These are phyloP conservation scores for Hyphopichia buzzinii DNA, from an alignment of 1,139 yeast species.

Conservation along the genomic window DNA sequence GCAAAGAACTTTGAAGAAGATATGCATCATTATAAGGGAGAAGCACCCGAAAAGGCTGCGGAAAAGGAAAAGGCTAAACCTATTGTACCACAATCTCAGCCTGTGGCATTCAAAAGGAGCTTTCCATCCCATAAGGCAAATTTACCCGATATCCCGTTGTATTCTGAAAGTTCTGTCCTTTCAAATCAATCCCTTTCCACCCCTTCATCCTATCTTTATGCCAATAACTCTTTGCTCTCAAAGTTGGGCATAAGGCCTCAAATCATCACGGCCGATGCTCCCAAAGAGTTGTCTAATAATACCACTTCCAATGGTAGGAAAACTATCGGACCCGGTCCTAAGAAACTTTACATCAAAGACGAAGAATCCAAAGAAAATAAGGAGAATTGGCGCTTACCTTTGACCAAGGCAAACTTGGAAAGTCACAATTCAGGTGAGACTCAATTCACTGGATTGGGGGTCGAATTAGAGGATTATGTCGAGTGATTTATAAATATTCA, in stretches of 20 bases:
- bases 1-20: conserved; percentile 53
- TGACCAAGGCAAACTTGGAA: conserved; percentile 35
- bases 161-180: conserved; percentile 33
- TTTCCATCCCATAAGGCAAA: conserved; percentile 25
- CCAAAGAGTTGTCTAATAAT: conserved; percentile 8
- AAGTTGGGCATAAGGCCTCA: conserved; percentile 46
- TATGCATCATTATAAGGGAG: conserved; percentile 35
- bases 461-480: conserved; percentile 24
- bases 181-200: conserved; percentile 20
- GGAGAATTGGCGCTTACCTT: conserved; percentile 17
- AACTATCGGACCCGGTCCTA: conserved; percentile 1
- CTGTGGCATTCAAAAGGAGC: conserved; percentile 9
- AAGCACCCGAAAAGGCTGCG: conserved; percentile 11
- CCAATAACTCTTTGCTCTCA: conserved; percentile 36
- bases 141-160: conserved; percentile 34
- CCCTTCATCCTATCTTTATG: conserved; percentile 31
- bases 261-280: conserved; percentile 33
- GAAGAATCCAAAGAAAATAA: conserved; percentile 10
- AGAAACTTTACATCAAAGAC: conserved; percentile 1
- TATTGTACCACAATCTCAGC: background rate
- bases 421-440: conserved; percentile 20
- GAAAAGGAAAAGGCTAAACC: conserved; percentile 4
- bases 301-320: conserved; percentile 3
- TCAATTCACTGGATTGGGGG: conserved; percentile 14
- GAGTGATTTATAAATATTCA: conserved; percentile 14